Percentiles rank a stretch among this genome's conserved stretches.
phyloP scores from a whole-genome alignment of 2,329 filamentous ascomycete species.

The Diaporthe ampelina region DNA sequence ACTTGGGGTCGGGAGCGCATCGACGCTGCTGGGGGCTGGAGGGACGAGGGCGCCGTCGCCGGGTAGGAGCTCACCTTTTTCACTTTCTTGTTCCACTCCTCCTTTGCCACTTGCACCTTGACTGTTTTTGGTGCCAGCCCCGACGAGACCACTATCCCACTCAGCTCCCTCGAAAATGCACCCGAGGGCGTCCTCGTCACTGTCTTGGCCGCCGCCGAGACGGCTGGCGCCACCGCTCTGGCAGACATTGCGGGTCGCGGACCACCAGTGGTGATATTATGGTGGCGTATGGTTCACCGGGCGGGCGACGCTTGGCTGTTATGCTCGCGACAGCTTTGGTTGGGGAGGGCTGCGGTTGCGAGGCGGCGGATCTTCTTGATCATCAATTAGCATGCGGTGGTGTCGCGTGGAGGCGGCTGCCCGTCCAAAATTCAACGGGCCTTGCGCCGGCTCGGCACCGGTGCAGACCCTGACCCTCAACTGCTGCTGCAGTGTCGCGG shows the following conservation, averaged over 20 bases:
- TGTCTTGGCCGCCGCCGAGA: slow-evolving; percentile 26
- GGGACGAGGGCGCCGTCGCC: neutral
- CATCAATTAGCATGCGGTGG: neutral
- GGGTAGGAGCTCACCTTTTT: slow-evolving; percentile 70
- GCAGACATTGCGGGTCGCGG: slow-evolving; percentile 28
- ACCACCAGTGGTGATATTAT: neutral
- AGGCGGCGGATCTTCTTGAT: neutral
- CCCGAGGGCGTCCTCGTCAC: slow-evolving; percentile 23
- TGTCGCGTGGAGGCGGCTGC: slow-evolving; percentile 18
- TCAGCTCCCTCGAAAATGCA: slow-evolving; percentile 17
- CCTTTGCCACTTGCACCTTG: slow-evolving; percentile 79
- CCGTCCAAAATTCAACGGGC: slow-evolving; percentile 25
- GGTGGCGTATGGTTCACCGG: neutral
- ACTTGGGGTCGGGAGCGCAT: neutral
- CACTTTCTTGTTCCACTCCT: slow-evolving; percentile 80
- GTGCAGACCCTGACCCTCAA: slow-evolving; percentile 23
- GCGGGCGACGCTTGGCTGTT: neutral
- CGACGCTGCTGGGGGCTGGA: neutral
- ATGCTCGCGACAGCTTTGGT: neutral
- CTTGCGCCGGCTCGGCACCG: slow-evolving; percentile 32
- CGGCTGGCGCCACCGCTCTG: slow-evolving; percentile 30
- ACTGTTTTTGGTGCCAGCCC: slow-evolving; percentile 85
- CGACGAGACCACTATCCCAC: slow-evolving; percentile 81
- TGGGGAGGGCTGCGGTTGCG: neutral
- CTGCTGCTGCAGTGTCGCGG: neutral